Evolutionary conservation across 352 stramenopile species (phyloP), one percentile per base, ranked within the genome.

Genomic region (Globisporangium spiculum): DNA sequence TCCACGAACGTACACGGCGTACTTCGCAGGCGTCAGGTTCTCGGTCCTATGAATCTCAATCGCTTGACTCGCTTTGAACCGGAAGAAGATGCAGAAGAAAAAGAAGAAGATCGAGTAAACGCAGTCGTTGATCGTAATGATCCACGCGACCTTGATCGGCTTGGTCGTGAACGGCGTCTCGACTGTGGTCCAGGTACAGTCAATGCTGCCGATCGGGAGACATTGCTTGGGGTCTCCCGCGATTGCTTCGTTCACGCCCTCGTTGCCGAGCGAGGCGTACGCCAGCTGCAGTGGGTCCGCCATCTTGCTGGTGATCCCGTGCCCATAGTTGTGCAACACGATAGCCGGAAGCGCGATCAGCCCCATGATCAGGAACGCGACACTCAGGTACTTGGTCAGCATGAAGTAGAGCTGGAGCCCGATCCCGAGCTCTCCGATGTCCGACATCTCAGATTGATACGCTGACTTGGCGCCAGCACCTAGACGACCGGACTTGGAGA

Each of bases 391-490:
- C 79, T 93, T 92, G 38, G 84, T 89, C 26, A 96, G 65, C 74
- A 94, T 85, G 46, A 96, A 96, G 56, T 94, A 96, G 4, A 96
- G 75, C 75, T 91, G 79, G 70, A 96, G 76, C 9, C 86, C 88
- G 44, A 96, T 93, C 14, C 88, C 88, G 38, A 96, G 68, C 30
- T 78, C 79, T 22, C 82, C 86, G 54, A 96, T 94, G 69, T 92
- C 84, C 53, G 63, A 70, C 55, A 60, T 60, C 0, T 44, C 20
- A 2, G 55, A 30, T 44, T 60, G 55, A 30, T 60, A 60, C 55
- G 55, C 27, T 6, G 55, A 38, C 34, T 60, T 60, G 55, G 27
- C 24, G 20, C 55, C 55, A n/a, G 55, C 55, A 0, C 55, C 55
- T 14, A 60, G 27, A 6, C 27, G 55, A 46, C n/a, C 38, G 5